phyloP scores from a whole-genome alignment of 257 asterid genomes.

The Solanum medicagineum region DNA sequence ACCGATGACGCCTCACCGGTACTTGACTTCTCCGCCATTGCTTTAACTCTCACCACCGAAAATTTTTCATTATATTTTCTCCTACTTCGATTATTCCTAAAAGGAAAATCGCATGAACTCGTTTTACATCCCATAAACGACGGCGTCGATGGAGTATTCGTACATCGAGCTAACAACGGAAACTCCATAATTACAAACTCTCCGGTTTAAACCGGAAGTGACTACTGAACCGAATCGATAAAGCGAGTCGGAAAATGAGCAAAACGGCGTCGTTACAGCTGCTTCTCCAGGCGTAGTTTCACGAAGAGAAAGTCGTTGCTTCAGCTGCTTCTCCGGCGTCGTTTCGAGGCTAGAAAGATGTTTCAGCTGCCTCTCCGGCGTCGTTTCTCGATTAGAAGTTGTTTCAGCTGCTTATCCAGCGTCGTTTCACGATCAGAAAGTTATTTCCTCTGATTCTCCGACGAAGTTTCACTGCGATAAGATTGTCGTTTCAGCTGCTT shows the following conservation, averaged over 20 bases:
- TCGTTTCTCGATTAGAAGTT: too few relatives aligned
- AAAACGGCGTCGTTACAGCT: background rate
- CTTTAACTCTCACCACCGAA: constrained; percentile 5
- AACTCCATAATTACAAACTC: constrained; percentile 28
- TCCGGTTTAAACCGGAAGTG: background rate
- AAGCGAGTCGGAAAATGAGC: background rate
- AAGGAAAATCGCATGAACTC: constrained; percentile 12
- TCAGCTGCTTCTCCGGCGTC: background rate
- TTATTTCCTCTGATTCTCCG: background rate
- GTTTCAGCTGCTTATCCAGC: background rate
- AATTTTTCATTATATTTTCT: constrained; percentile 5
- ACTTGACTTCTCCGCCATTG: constrained; percentile 17
- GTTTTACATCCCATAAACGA: constrained; percentile 19
- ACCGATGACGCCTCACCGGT: background rate
- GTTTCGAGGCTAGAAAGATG: background rate
- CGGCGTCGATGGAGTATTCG: constrained; percentile 23
- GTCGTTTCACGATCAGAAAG: background rate
- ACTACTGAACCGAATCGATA: background rate
- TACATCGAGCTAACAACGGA: constrained; percentile 36
- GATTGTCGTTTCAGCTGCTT: background rate
- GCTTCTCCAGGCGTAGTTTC: background rate
- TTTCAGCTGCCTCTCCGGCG: too few relatives aligned
- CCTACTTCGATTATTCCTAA: constrained; percentile 4
- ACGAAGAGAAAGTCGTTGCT: background rate
- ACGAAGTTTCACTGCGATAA: background rate